Evolutionary conservation across 2,329 filamentous ascomycete species (phyloP), one percentile per base, ranked within the genome.

Genomic region (Aspergillus calidoustus): DNA sequence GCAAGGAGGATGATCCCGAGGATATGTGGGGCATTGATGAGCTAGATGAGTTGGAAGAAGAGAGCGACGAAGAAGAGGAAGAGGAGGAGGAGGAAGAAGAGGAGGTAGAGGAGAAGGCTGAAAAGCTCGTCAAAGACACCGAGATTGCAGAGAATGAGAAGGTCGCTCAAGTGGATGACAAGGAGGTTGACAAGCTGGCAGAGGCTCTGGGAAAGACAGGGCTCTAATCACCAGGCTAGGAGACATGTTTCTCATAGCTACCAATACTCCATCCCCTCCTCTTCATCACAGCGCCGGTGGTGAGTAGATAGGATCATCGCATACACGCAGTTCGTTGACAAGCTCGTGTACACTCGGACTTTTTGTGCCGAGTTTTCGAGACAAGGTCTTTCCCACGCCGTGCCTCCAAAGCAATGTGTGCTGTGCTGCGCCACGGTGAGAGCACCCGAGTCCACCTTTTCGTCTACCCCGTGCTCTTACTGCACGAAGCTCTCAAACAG

Each of bases 1-100:
- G 79, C 23, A 83, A 81, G 19, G 80, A 85, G 9, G 81, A 85
- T 4, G 85, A 94, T 43, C 84, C 90, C 48, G 93, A 96, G 76
- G 90, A 93, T 64, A 86, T 88, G 25, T 95, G 91, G 91, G 91
- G 91, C 46, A 78, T 97, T 25, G 94, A 97, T 74, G 91, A 91
- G 72, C 85, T 97, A 49, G 91, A 90, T 69, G 93, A 97, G 69
- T 87, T 97, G 2, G 91, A 94, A 69, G 91, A 92, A 54, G 85
- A 87, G 9, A 86, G 86, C 60, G 89, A 87, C 1, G 88, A 91
- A 5, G 87, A 89, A 25, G 88, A 89, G 3, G 89, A 89, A 13
- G 85, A 87, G 25, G 87, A 88, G 7, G 88, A 87, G 7, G 88
- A 88, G 1, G 89, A 89, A 7, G 89, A 90, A 19, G 88, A 91